These are phyloP conservation scores for Curvularia verruculosa DNA, from an alignment of 2,329 filamentous ascomycete species.

Conservation along the genomic window DNA sequence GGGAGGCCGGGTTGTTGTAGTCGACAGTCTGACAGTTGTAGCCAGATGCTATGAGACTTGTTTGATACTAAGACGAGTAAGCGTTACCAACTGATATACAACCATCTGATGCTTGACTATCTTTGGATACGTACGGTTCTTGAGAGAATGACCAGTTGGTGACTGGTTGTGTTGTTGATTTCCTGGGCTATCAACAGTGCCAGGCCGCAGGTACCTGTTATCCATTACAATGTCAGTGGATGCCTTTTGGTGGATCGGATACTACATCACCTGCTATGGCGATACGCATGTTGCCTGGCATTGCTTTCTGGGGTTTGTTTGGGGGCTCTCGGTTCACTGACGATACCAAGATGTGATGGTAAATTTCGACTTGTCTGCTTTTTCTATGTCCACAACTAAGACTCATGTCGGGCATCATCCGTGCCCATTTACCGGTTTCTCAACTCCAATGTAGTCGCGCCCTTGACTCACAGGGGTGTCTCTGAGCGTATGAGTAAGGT, in stretches of 20 bases:
- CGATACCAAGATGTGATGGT: not conserved
- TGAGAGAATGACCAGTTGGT: conserved; percentile 74
- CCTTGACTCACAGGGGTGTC: conserved; percentile 40
- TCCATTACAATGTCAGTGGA: not conserved
- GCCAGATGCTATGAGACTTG: conserved; percentile 60
- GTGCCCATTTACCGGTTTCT: conserved; percentile 15
- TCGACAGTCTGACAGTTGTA: conserved; percentile 74
- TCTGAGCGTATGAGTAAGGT: conserved; percentile 28
- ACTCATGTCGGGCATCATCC: conserved; percentile 10
- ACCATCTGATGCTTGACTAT: not conserved
- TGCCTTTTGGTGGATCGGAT: not conserved
- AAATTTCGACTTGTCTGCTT: conserved; percentile 5
- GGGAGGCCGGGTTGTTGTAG: conserved; percentile 64
- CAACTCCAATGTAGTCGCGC: conserved; percentile 22
- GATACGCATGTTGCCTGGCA: conserved; percentile 60
- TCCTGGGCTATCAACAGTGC: conserved; percentile 64
- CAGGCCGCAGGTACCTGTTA: conserved; percentile 62
- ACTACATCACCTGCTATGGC: conserved; percentile 57
- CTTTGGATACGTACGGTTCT: conserved; percentile 58
- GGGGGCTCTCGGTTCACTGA: not conserved
- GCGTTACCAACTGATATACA: not conserved
- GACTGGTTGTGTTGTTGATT: conserved; percentile 66
- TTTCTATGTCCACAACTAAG: conserved; percentile 9
- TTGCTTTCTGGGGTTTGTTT: conserved; percentile 18
- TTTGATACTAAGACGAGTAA: conserved; percentile 56